Percentiles rank a stretch among this genome's conserved stretches.
Conservation (phyloP, 1,139 yeast species). For the Hyphopichia wangnamkhiaoensis region DNA sequence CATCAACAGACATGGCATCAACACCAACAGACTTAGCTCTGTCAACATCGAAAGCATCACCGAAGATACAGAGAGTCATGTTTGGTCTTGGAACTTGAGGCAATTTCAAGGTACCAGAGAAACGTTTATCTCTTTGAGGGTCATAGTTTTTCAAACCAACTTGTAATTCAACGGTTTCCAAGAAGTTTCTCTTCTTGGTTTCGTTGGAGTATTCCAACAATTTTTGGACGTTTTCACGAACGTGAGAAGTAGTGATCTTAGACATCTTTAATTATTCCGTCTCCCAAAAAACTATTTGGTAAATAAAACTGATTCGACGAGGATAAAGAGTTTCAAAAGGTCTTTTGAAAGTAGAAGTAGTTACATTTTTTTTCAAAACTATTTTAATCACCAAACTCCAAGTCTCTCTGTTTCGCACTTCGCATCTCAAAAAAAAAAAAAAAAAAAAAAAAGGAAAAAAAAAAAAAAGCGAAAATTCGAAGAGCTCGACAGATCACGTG, state of each 20-base stretch:
- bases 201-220: constrained; percentile 87
- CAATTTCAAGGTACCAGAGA: constrained; percentile 98
- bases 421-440: not conserved
- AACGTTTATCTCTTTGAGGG: constrained; percentile 99
- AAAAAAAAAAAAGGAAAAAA: not conserved
- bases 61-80: constrained; percentile 99
- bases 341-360: not conserved
- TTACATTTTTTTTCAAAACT: not conserved
- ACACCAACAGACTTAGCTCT: constrained; percentile 99
- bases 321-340: constrained; percentile 28
- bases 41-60: constrained; percentile 99
- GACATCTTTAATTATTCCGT: constrained; percentile 73
- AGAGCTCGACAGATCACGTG: constrained; percentile 1
- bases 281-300: constrained; percentile 65
- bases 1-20: constrained; percentile 99
- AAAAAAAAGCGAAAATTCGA: not conserved
- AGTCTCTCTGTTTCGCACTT: too few relatives aligned
- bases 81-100: constrained; percentile 99
- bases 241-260: constrained; percentile 88
- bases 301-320: constrained; percentile 53
- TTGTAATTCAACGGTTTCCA: constrained; percentile 99
- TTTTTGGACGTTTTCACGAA: constrained; percentile 95
- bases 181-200: constrained; percentile 99
- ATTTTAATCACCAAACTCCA: too few relatives aligned
- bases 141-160: constrained; percentile 99